Percentiles rank a stretch among this genome's conserved stretches.
These are phyloP conservation scores for Trifolium fragiferum DNA, from an alignment of 306 rosid species.

Conservation along the genomic window DNA sequence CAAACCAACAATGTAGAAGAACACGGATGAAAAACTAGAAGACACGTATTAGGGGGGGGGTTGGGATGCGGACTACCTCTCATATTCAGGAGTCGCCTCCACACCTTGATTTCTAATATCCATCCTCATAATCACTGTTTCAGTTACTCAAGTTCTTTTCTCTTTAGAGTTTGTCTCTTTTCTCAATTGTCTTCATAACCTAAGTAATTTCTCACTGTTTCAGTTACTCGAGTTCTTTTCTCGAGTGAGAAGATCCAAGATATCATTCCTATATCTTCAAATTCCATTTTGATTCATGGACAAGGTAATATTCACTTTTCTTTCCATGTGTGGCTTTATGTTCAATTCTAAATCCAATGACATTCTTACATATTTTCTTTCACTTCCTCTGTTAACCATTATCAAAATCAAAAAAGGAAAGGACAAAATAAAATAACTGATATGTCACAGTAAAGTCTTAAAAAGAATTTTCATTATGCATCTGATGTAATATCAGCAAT, in stretches of 20 bases:
- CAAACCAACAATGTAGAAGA: no score
- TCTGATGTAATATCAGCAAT: constrained; percentile 10
- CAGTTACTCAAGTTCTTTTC: no score
- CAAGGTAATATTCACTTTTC: constrained; percentile 65
- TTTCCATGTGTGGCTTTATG: constrained; percentile 7
- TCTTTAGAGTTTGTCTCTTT: constrained; percentile 4
- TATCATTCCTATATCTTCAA: constrained; percentile 64
- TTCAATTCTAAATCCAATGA: constrained; percentile 15
- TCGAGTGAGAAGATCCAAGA: constrained; percentile 81
- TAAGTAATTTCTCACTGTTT: constrained; percentile 33
- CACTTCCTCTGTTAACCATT: constrained; percentile 1
- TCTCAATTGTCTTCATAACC: constrained; percentile 22
- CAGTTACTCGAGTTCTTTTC: constrained; percentile 73
- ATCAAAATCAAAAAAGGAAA: constrained; percentile 16
- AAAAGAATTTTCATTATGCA: background rate
- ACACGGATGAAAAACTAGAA: no score
- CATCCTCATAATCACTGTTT: no score
- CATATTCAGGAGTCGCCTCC: no score
- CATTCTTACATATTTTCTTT: constrained; percentile 9
- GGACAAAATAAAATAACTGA: background rate
- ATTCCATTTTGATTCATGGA: constrained; percentile 84
- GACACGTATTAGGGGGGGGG: no score
- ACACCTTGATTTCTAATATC: no score
- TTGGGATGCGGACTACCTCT: no score
- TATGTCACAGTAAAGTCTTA: constrained; percentile 1